Conservation (phyloP, 225 moss, liverwort and hornwort species). For the Neckera pumila region DNA sequence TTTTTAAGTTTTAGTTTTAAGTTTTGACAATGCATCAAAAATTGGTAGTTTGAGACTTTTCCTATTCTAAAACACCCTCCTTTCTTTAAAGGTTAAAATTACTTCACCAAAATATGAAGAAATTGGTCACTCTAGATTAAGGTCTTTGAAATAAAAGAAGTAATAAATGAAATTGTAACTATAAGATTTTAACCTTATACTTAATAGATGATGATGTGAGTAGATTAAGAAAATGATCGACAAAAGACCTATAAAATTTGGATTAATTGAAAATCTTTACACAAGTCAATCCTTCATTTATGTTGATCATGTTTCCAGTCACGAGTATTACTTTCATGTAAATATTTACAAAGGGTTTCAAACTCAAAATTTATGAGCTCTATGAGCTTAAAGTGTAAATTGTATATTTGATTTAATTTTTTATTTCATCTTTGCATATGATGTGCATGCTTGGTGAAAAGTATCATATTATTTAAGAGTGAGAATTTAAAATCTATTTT, state of each 20-base stretch:
- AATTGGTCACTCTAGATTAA: neutral
- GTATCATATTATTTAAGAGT: neutral
- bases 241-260: neutral
- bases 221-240: neutral
- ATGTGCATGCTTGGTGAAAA: neutral
- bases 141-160: neutral
- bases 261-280: neutral
- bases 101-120: neutral
- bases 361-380: neutral
- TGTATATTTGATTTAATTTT: neutral
- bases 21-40: no score
- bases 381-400: neutral
- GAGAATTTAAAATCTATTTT: neutral
- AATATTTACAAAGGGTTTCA: neutral
- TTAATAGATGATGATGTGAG: neutral
- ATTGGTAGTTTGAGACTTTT: neutral
- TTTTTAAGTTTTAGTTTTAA: no score
- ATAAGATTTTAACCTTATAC: neutral
- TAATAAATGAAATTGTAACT: neutral
- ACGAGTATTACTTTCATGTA: neutral
- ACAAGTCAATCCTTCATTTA: accelerated
- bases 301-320: accelerated
- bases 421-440: neutral
- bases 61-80: neutral
- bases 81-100: neutral